phyloP scores from a whole-genome alignment of 768 basidiomycete species.

The Austroboletus eburneus region DNA sequence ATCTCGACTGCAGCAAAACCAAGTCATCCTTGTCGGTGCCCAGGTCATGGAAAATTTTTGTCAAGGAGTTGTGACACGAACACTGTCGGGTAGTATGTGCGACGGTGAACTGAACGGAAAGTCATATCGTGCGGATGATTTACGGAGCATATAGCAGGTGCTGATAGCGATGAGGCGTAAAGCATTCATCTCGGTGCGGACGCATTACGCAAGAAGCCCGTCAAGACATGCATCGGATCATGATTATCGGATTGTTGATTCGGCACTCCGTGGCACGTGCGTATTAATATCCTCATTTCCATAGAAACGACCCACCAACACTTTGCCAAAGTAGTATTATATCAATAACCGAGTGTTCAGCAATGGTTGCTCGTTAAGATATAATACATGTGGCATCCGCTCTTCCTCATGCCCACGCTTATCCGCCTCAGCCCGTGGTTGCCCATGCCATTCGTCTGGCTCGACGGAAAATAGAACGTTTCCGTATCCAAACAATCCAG shows the following conservation, averaged over 20 bases:
- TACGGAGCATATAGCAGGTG: neutral
- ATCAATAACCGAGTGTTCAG: constrained; percentile 70
- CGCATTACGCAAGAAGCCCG: neutral
- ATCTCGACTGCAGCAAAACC: neutral
- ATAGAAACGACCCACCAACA: no score
- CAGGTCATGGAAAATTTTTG: no score
- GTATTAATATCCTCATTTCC: no score
- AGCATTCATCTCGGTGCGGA: neutral
- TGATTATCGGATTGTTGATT: no score
- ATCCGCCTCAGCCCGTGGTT: constrained; percentile 11
- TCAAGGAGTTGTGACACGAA: no score
- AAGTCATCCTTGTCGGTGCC: neutral
- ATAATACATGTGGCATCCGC: constrained; percentile 51
- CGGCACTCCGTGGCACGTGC: no score
- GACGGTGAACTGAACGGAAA: neutral
- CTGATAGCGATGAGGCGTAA: neutral
- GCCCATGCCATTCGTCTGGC: constrained; percentile 29
- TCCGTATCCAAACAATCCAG: constrained; percentile 43
- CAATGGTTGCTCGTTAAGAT: constrained; percentile 73
- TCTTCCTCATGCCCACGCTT: constrained; percentile 24
- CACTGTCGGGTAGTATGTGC: neutral
- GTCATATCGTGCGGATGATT: neutral
- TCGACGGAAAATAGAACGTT: constrained; percentile 53
- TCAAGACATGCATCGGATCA: no score
- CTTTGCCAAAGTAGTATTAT: constrained; percentile 27